Base-by-base conservation (phyloP, 148 eudicot genomes). In the Arbutus unedo region DNA sequence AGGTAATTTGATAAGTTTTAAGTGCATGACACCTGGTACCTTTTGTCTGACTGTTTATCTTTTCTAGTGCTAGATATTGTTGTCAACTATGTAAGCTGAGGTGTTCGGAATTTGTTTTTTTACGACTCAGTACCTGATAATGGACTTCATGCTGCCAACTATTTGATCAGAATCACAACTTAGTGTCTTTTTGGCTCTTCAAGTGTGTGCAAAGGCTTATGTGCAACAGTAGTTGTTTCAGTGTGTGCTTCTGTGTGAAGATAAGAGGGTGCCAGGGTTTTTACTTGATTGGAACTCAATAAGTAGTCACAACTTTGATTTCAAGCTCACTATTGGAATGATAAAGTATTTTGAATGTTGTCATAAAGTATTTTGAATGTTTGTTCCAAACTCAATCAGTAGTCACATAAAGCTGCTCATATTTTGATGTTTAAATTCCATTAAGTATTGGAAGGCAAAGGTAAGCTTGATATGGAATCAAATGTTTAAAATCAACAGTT, bases 1-100 rank as follows among this genome's bases (percentile, higher is more conserved):
- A 96, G 98, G 98, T 96, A 91, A 81, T 49, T 64, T 71, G 8
- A 19, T 66, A 6, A 79, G 44, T 25, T 25, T 21, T 64, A 45
- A 54, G 8, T 72, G 38, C 5, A 54, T 1, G 11, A 23, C 6
- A 21, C 7, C 3, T 21, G n/a, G 54, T 9, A 50, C 54, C 68
- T n/a, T 62, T n/a, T 45, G 11, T 44, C 4, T 56, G 6, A 18
- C 60, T 21, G 54, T 21, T 14, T 25, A 71, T 15, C 55, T 76
- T 49, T 19, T 3, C 48, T 54, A 38, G 43, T n/a, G n/a, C 66
- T 83, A 16, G 49, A 62, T 31, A 73, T 66, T 62, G 21, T 8
- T 38, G 14, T 47, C n/a, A 54, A 73, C 64, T 73, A 6, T 48
- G 56, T 62, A 23, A 80, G 59, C 49, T 45, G 7, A 45, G 41